phyloP scores from a whole-genome alignment of 805 yeast species.

The Yamadazyma paraphyllophila region DNA sequence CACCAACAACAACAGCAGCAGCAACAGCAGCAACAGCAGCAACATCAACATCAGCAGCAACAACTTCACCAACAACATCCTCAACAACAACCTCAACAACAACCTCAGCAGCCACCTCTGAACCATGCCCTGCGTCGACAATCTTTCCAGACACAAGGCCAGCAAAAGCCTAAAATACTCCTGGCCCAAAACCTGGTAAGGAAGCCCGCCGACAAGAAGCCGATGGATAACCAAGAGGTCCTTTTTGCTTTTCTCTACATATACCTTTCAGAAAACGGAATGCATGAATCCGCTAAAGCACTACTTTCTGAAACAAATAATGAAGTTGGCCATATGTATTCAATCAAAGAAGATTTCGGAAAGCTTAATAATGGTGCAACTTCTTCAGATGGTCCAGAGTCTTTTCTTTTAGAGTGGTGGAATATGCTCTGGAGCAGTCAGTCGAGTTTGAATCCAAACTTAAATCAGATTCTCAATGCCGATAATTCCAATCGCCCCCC shows the following conservation, averaged over 20 bases:
- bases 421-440: constrained; percentile 49
- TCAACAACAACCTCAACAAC: not conserved
- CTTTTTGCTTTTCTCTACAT: constrained; percentile 52
- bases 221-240: constrained; percentile 33
- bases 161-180: not conserved
- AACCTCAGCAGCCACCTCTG: not conserved
- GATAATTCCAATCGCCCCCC: constrained; percentile 1
- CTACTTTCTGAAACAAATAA: constrained; percentile 27
- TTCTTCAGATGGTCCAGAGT: constrained; percentile 35
- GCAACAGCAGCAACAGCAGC: not conserved
- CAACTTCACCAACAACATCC: not conserved
- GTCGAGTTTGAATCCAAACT: constrained; percentile 36
- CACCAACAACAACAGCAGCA: not conserved
- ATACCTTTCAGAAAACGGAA: constrained; percentile 46
- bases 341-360: constrained; percentile 12
- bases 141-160: not conserved
- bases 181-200: not conserved
- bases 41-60: not conserved
- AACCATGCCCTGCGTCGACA: not conserved
- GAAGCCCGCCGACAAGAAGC: not conserved
- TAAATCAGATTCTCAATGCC: constrained; percentile 20
- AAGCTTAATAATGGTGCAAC: constrained; percentile 24
- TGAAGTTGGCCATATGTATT: constrained; percentile 10
- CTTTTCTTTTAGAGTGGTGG: constrained; percentile 60
- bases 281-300: constrained; percentile 49